Evolutionary conservation across 371 early-diverging fungal species (phyloP).

Genomic region (Funneliformis caledonium): DNA sequence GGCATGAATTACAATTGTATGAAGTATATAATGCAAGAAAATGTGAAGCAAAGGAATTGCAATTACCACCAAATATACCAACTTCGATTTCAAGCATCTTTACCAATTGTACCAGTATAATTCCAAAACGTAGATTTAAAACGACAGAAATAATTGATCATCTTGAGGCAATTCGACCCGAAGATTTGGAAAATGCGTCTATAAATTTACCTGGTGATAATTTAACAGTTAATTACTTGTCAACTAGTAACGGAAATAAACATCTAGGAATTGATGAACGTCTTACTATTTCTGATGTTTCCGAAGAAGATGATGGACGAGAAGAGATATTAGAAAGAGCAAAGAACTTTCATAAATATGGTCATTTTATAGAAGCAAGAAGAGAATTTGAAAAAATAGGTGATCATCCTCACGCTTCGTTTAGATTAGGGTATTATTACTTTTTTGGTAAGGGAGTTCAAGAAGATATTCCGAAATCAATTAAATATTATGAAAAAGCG

Average conservation of each 20-base stretch:
- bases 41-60: constrained; percentile 17
- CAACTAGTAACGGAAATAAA: background rate
- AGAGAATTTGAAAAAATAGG: background rate
- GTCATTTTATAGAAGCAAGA: constrained; percentile 3
- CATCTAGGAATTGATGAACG: background rate
- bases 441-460: constrained; percentile 30
- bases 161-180: constrained; percentile 30
- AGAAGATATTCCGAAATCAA: background rate
- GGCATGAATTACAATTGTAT: constrained; percentile 22
- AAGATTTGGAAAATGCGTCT: constrained; percentile 5
- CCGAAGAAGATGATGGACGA: constrained; percentile 26
- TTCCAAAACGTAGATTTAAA: constrained; percentile 15
- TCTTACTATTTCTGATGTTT: constrained; percentile 16
- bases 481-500: constrained; percentile 33
- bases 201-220: background rate
- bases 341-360: background rate
- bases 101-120: background rate
- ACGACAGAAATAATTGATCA: constrained; percentile 28
- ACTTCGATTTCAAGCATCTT: constrained; percentile 18
- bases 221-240: background rate
- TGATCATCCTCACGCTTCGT: constrained; percentile 15
- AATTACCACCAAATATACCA: background rate
- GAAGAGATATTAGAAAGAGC: constrained; percentile 30
- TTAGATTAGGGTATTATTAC: constrained; percentile 27
- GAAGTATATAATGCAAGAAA: constrained; percentile 23